Evolutionary conservation across 306 rosid species (phyloP).

Genomic region (cucumber (Cucumis sativus)): DNA sequence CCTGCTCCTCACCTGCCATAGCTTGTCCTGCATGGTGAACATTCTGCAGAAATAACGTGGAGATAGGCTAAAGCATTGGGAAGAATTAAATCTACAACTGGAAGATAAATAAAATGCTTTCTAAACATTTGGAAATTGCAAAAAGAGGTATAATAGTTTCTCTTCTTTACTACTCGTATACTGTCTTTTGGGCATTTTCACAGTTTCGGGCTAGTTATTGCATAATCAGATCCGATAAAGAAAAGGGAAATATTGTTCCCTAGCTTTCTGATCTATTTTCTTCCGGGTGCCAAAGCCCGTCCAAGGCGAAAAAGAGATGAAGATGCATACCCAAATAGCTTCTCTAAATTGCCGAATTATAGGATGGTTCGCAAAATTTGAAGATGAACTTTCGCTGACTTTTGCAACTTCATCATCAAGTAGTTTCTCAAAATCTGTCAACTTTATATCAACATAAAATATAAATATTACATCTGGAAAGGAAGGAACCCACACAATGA

Average conservation of each 20-base stretch:
- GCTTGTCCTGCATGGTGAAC: conserved; percentile 85
- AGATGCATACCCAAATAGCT: conserved; percentile 78
- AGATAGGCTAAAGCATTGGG: neutral
- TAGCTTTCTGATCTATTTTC: neutral
- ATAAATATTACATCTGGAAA: neutral
- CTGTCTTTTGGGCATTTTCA: neutral
- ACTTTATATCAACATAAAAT: conserved; percentile 18
- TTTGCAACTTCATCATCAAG: conserved; percentile 44
- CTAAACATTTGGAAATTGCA: neutral
- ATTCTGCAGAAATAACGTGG: conserved; percentile 40
- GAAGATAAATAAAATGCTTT: neutral
- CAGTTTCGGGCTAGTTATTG: neutral
- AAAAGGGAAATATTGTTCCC: neutral
- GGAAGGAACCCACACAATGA: neutral
- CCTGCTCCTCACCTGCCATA: conserved; percentile 92
- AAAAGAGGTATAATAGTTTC: neutral
- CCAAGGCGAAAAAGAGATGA: neutral
- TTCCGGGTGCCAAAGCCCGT: neutral
- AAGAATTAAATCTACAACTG: neutral
- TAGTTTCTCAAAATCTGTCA: conserved; percentile 52
- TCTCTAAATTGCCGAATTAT: conserved; percentile 61
- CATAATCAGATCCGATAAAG: neutral
- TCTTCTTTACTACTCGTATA: neutral
- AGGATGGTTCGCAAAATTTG: conserved; percentile 26
- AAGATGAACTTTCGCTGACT: conserved; percentile 27